Base-by-base conservation (phyloP, 139 green algal genomes). In the Pleodorina starrii region DNA sequence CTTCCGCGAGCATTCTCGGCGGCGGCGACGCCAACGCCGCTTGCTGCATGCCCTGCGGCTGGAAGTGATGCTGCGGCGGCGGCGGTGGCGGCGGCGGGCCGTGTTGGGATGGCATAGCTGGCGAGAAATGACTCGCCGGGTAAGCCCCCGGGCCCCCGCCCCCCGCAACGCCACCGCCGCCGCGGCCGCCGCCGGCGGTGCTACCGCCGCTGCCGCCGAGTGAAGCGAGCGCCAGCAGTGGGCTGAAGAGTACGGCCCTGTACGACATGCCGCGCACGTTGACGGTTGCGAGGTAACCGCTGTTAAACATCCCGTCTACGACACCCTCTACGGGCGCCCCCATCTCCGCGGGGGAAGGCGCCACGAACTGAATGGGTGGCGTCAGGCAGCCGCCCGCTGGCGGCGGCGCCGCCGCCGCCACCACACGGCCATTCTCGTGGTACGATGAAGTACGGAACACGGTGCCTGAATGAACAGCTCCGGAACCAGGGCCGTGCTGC, bases 271-370 rank as follows among this genome's bases (percentile, higher is more conserved):
- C 87, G 12, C 59, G 29, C 6, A 91, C 87, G n/a, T 46, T 57
- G 46, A 91, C 88, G 5, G 88, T 91, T 25, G 88, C 88, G 38
- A 91, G 72, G 40, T 90, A 91, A 12, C 88, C 88, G 44, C 80
- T 71, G 74, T 88, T 89, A 44, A 91, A 91, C 57, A 88, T 66
- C 32, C 68, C 88, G 44, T 91, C 88, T 5, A 91, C 68, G 42
- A 44, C 57, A 29, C 88, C 88, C 44, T 89, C 82, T 32, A 91
- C 40, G 0, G 36, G 71, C 11, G 81, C 69, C 0, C 88, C 88
- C 63, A 90, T 32, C 27, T 78, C 59, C 11, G 77, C 1, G 35
- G 48, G 29, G 4, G 2, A 54, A 17, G 77, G 77, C 32, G 50
- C 35, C 32, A 71, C 19, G 21, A 84, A 32, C 19, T 50, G 50